Evolutionary conservation across 495 filamentous ascomycete species (phyloP).

Genomic region (Neurospora intermedia): DNA sequence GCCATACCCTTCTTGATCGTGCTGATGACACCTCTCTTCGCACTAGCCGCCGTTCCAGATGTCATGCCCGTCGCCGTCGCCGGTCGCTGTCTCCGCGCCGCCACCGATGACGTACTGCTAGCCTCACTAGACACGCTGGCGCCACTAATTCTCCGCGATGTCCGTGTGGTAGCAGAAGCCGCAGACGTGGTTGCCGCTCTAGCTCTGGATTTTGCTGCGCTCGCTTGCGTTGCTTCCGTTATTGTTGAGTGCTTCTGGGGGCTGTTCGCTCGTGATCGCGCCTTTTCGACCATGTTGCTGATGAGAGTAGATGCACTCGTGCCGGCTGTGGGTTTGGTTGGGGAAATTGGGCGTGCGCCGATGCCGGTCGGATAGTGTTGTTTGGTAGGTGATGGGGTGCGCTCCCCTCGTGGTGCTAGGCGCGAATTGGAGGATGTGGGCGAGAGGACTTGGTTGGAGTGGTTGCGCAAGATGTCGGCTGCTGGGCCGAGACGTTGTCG

Average conservation of each 20-base stretch:
- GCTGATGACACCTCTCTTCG: constrained; percentile 30
- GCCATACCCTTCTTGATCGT: constrained; percentile 31
- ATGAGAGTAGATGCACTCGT: constrained; percentile 22
- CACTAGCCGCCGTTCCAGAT: constrained; percentile 14
- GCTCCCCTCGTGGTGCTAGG: constrained; percentile 35
- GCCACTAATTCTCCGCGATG: constrained; percentile 35
- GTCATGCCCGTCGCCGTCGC: constrained; percentile 25
- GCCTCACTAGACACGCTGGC: constrained; percentile 38
- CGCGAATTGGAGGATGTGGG: constrained; percentile 74
- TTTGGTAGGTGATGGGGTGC: constrained; percentile 6
- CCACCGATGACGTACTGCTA: constrained; percentile 32
- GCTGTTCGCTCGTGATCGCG: constrained; percentile 28
- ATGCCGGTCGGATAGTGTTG: constrained; percentile 27
- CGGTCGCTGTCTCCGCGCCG: constrained; percentile 26
- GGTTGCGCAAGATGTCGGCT: constrained; percentile 14
- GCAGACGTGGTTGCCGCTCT: constrained; percentile 13
- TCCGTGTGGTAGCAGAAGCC: constrained; percentile 25
- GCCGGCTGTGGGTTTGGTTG: constrained; percentile 29
- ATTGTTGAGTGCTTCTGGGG: constrained; percentile 5
- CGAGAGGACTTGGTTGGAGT: constrained; percentile 51
- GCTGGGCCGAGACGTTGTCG: constrained; percentile 20
- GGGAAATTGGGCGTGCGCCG: constrained; percentile 29
- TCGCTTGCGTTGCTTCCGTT: constrained; percentile 9
- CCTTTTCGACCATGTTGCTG: constrained; percentile 52
- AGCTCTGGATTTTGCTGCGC: constrained; percentile 25